Evolutionary conservation across 805 yeast genomes (phyloP).

Genomic region (Grigorovia jiainica): DNA sequence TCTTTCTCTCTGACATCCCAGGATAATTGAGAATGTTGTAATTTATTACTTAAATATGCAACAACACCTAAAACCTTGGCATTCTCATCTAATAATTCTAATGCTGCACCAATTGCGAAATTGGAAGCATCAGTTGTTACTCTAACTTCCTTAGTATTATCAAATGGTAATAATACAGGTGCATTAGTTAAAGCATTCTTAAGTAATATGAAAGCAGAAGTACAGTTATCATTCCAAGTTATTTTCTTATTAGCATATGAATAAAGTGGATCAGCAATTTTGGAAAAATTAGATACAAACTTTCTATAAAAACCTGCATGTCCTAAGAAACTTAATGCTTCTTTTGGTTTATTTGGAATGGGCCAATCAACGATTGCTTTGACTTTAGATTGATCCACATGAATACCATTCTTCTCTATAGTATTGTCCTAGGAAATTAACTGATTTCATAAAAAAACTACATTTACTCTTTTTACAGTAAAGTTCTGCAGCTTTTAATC

Average conservation of each 20-base stretch:
- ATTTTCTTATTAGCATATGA: background rate
- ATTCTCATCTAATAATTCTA: background rate
- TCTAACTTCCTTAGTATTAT: background rate
- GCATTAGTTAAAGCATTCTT: background rate
- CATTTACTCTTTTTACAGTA: conserved; percentile 1
- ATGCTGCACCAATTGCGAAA: conserved; percentile 1
- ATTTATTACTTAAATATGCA: background rate
- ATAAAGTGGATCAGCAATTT: background rate
- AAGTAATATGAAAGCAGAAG: background rate
- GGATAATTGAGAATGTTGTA: background rate
- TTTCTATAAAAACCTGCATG: background rate
- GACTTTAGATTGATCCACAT: background rate
- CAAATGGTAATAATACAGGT: background rate
- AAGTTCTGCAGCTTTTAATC: background rate
- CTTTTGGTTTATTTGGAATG: background rate
- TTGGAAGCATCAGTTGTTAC: background rate
- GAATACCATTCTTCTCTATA: too few relatives aligned
- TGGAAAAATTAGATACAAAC: background rate
- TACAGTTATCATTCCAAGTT: background rate
- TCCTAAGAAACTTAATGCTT: background rate
- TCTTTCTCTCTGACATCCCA: background rate
- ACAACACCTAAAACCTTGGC: background rate
- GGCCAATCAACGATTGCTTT: background rate
- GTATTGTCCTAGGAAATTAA: too few relatives aligned
- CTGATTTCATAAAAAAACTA: too few relatives aligned